Conservation (phyloP, 78 protist genomes). For the Thecamonas trahens region DNA sequence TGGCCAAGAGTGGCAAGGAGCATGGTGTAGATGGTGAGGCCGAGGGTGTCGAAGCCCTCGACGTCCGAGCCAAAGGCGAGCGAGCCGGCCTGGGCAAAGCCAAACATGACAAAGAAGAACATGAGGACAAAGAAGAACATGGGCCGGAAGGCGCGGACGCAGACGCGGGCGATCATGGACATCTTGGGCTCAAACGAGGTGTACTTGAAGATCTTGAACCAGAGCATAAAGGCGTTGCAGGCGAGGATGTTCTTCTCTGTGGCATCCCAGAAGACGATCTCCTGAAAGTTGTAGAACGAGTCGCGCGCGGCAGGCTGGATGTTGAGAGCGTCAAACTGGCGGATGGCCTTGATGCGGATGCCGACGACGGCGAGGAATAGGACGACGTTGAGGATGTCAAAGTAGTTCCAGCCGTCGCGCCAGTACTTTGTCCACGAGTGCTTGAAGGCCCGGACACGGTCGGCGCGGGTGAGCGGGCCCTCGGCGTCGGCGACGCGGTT, state of each 20-base stretch:
- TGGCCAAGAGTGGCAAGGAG: conserved; percentile 1
- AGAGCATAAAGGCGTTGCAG: not conserved
- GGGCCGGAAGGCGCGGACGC: not conserved
- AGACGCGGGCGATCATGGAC: not conserved
- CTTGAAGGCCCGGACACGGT: too few relatives aligned
- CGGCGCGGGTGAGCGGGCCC: too few relatives aligned
- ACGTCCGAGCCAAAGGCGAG: conserved; percentile 14
- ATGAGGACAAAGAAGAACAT: not conserved
- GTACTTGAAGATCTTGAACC: not conserved
- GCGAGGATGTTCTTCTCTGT: not conserved
- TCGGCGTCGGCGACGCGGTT: too few relatives aligned
- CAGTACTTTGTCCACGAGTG: too few relatives aligned
- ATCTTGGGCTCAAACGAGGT: not conserved
- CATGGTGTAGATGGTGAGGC: not conserved
- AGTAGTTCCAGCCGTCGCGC: too few relatives aligned
- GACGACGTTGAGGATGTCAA: too few relatives aligned
- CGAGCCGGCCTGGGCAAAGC: conserved; percentile 6
- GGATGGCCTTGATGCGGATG: too few relatives aligned
- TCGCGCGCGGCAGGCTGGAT: not conserved
- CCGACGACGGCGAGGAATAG: too few relatives aligned
- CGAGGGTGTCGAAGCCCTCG: not conserved
- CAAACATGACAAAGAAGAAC: not conserved
- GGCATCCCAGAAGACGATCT: too few relatives aligned
- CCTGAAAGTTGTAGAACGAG: not conserved
- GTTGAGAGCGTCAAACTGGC: too few relatives aligned